These are phyloP conservation scores for Pseudogymnoascus sp. DNA, from an alignment of 2,329 filamentous ascomycete genomes.

Conservation along the genomic window DNA sequence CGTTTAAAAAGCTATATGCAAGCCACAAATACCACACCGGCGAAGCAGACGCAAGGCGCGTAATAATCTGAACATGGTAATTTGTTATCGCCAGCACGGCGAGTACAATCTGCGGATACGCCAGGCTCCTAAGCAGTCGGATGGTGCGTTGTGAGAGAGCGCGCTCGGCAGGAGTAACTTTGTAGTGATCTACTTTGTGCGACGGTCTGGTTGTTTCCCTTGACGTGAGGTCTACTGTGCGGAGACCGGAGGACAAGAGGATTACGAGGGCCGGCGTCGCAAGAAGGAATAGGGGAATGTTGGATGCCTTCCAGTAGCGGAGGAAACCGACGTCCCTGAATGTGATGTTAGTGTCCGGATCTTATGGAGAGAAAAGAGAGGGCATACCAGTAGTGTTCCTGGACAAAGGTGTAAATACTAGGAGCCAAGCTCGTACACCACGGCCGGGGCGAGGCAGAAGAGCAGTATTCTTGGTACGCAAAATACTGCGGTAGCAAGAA, in stretches of 20 bases:
- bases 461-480: slow-evolving; percentile 69
- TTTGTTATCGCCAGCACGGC: slow-evolving; percentile 64
- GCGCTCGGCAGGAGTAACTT: neutral
- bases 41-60: slow-evolving; percentile 78
- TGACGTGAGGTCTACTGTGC: slow-evolving; percentile 33
- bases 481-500: slow-evolving; percentile 64
- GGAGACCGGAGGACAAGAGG: slow-evolving; percentile 53
- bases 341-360: slow-evolving; percentile 3
- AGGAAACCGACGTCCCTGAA: slow-evolving; percentile 79
- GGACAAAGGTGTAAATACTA: slow-evolving; percentile 88
- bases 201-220: slow-evolving; percentile 11
- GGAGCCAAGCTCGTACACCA: slow-evolving; percentile 74
- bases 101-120: slow-evolving; percentile 65
- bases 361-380: neutral
- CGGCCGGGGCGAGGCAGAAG: slow-evolving; percentile 39
- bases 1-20: slow-evolving; percentile 40
- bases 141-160: neutral
- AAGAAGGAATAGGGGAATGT: slow-evolving; percentile 80
- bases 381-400: slow-evolving; percentile 79
- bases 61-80: slow-evolving; percentile 94
- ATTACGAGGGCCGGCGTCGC: slow-evolving; percentile 70
- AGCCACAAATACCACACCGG: slow-evolving; percentile 85
- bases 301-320: slow-evolving; percentile 80
- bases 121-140: slow-evolving; percentile 41
- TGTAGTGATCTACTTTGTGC: slow-evolving; percentile 12